Conservation (phyloP, 257 asterid genomes). For the Avicennia marina region DNA sequence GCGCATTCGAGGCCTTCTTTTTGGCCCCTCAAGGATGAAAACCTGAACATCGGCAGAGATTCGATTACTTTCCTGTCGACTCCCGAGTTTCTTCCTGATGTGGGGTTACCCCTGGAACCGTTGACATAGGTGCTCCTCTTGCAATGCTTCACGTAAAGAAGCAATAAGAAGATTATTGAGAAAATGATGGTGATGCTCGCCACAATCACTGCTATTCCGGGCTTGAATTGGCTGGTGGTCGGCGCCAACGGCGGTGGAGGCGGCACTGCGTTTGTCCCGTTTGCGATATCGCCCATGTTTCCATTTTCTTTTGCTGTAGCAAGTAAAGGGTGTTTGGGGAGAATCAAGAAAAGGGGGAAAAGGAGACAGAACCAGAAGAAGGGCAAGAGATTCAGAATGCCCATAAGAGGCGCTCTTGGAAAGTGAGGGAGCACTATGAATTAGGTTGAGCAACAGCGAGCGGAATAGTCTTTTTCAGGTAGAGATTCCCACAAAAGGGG, state of each 20-base stretch:
- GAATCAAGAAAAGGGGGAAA: constrained; percentile 15
- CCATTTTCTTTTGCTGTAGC: constrained; percentile 8
- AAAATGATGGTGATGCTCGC: not conserved
- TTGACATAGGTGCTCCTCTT: not conserved
- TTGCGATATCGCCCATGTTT: not conserved
- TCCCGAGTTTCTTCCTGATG: not conserved
- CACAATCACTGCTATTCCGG: not conserved
- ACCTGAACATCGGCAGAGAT: constrained; percentile 2
- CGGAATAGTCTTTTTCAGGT: constrained; percentile 3
- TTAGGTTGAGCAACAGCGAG: constrained; percentile 10
- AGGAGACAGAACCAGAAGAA: constrained; percentile 16
- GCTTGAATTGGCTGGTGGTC: not conserved
- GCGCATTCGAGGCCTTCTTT: constrained; percentile 3
- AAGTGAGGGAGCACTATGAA: not conserved
- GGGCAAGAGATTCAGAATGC: constrained; percentile 19
- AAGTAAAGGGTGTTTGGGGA: constrained; percentile 1
- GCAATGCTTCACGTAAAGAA: constrained; percentile 9
- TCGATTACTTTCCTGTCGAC: constrained; percentile 2
- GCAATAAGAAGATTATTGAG: constrained; percentile 1
- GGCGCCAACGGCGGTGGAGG: constrained; percentile 6
- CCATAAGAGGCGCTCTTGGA: too few species aligned
- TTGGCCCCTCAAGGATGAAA: not conserved
- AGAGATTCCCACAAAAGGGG: constrained; percentile 18
- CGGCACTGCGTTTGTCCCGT: constrained; percentile 16
- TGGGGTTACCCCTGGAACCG: not conserved